Evolutionary conservation across 1,284 basidiomycete genomes (phyloP).

Genomic region (Retiboletus flavoniger): DNA sequence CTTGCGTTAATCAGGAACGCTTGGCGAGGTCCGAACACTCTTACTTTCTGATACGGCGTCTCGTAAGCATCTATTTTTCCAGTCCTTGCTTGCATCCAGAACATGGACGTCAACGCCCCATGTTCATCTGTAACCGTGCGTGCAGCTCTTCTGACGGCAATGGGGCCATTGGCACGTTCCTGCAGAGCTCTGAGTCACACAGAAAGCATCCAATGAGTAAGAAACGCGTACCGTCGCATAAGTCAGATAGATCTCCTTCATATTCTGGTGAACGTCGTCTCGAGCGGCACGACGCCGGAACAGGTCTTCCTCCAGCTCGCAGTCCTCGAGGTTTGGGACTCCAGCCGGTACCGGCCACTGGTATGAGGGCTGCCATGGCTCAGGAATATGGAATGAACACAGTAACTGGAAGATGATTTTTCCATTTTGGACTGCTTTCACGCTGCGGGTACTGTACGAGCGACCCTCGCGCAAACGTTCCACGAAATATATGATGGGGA

Average conservation of each 20-base stretch:
- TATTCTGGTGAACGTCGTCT: conserved; percentile 34
- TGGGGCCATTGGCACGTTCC: conserved; percentile 71
- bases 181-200: conserved; percentile 29
- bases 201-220: background rate
- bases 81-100: conserved; percentile 80
- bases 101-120: conserved; percentile 56
- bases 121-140: conserved; percentile 42
- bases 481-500: conserved; percentile 83
- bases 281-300: conserved; percentile 39
- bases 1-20: conserved; percentile 7
- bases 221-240: conserved; percentile 45
- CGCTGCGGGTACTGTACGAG: conserved; percentile 70
- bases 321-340: conserved; percentile 61
- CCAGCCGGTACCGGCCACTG: conserved; percentile 64
- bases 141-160: conserved; percentile 58
- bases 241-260: conserved; percentile 34
- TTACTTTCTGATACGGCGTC: conserved; percentile 76
- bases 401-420: conserved; percentile 78
- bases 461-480: conserved; percentile 82
- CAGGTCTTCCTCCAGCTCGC: conserved; percentile 57
- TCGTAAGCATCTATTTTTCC: conserved; percentile 59
- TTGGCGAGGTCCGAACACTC: conserved; percentile 12
- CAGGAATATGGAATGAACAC: conserved; percentile 84
- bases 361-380: conserved; percentile 67
- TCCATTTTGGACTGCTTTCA: conserved; percentile 75